Percentiles rank a stretch among this genome's conserved stretches.
Evolutionary conservation across 75 land plant species (phyloP).

Genomic region (Picea sitchensis): DNA sequence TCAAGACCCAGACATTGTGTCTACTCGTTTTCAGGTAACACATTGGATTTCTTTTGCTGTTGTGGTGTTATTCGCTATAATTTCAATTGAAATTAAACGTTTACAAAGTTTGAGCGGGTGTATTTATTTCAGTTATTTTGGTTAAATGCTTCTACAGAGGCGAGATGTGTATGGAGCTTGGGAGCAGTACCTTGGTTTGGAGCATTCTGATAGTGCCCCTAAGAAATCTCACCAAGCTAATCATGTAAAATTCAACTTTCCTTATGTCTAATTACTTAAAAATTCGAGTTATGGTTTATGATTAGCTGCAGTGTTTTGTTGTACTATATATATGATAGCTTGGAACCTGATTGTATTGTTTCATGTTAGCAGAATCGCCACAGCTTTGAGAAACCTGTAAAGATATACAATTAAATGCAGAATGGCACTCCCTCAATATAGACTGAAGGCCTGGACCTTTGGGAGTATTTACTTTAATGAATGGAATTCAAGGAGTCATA

Average conservation of each 20-base stretch:
- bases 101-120: neutral
- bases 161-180: constrained; percentile 51
- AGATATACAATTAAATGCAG: constrained; percentile 10
- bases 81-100: neutral
- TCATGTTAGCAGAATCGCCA: constrained; percentile 65
- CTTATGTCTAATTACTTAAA: neutral
- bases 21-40: constrained; percentile 36
- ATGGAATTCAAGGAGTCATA: too few relatives aligned
- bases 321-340: neutral
- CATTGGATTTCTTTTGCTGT: neutral
- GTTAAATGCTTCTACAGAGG: constrained; percentile 12
- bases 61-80: too few relatives aligned
- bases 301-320: neutral
- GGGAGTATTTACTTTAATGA: too few relatives aligned
- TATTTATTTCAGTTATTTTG: neutral
- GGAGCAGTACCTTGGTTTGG: constrained; percentile 52
- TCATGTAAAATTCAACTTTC: constrained; percentile 20
- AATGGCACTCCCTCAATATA: too few relatives aligned
- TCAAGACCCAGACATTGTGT: constrained; percentile 29
- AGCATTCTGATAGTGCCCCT: constrained; percentile 42
- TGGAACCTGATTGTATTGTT: neutral
- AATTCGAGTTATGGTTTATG: too few relatives aligned
- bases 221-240: constrained; percentile 33
- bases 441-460: too few relatives aligned
- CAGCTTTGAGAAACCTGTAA: constrained; percentile 86